Evolutionary conservation across 768 basidiomycete species (phyloP).

Genomic region (Tephrocybe sp.): DNA sequence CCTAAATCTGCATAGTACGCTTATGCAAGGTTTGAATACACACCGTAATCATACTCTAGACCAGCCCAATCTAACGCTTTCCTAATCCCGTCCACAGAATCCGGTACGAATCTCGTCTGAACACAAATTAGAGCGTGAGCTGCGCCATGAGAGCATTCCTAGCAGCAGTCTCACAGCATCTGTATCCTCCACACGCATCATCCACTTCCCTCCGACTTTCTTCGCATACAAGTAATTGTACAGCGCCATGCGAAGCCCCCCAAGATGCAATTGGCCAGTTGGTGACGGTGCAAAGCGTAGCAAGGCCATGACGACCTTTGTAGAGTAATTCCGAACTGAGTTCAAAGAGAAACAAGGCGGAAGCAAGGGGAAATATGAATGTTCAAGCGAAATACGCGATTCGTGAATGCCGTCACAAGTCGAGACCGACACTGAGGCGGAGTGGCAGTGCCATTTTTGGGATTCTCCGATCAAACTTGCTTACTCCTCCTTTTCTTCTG

Average conservation of each 20-base stretch:
- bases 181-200: constrained; percentile 93
- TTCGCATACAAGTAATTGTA: constrained; percentile 88
- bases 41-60: constrained; percentile 89
- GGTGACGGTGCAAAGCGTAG: constrained; percentile 97
- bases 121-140: background rate
- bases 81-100: constrained; percentile 80
- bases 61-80: constrained; percentile 87
- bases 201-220: constrained; percentile 85
- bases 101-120: constrained; percentile 79
- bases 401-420: no score
- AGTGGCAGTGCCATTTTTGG: no score
- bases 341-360: no score
- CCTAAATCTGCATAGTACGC: background rate
- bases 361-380: no score
- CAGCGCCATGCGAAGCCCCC: constrained; percentile 90
- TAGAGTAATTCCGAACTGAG: no score
- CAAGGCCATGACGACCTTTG: constrained; percentile 48
- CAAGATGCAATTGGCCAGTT: constrained; percentile 91
- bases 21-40: constrained; percentile 17
- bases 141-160: background rate
- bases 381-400: no score
- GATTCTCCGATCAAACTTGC: background rate
- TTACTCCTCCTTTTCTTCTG: background rate
- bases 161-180: constrained; percentile 62
- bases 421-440: no score